Conservation (phyloP, 2,329 filamentous ascomycete genomes). For the Amphichorda felina region DNA sequence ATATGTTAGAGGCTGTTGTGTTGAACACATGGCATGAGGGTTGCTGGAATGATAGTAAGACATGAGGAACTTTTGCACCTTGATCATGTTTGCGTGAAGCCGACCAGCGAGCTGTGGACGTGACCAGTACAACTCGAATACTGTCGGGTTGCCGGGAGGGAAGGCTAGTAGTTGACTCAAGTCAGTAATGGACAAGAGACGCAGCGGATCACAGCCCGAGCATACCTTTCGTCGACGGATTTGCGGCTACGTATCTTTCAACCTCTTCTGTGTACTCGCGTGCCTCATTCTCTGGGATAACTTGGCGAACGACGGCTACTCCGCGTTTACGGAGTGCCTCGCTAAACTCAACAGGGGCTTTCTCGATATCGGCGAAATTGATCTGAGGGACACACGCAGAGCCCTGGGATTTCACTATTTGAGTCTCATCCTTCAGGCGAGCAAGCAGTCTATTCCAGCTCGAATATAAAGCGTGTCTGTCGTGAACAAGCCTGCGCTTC, state of each 20-base stretch:
- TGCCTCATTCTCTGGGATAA: slow-evolving; percentile 51
- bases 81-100: slow-evolving; percentile 51
- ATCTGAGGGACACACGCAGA: slow-evolving; percentile 40
- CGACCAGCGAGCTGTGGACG: slow-evolving; percentile 55
- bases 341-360: slow-evolving; percentile 17
- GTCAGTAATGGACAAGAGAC: background rate
- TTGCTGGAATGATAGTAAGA: slow-evolving; percentile 11
- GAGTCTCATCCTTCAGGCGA: slow-evolving; percentile 32
- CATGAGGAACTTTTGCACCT: slow-evolving; percentile 51
- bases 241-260: slow-evolving; percentile 52
- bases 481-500: slow-evolving; percentile 39
- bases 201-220: background rate
- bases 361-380: slow-evolving; percentile 30
- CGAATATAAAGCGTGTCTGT: slow-evolving; percentile 33
- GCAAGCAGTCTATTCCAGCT: slow-evolving; percentile 37
- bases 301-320: slow-evolving; percentile 48
- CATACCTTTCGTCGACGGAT: slow-evolving; percentile 43
- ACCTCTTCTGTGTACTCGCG: slow-evolving; percentile 52
- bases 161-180: slow-evolving; percentile 25
- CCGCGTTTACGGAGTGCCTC: slow-evolving; percentile 31
- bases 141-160: slow-evolving; percentile 52
- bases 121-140: slow-evolving; percentile 70
- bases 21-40: slow-evolving; percentile 2
- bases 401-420: slow-evolving; percentile 29
- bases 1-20: slow-evolving; percentile 29